Base-by-base conservation (phyloP, 805 yeast genomes). In the Candida fluviatilis region DNA sequence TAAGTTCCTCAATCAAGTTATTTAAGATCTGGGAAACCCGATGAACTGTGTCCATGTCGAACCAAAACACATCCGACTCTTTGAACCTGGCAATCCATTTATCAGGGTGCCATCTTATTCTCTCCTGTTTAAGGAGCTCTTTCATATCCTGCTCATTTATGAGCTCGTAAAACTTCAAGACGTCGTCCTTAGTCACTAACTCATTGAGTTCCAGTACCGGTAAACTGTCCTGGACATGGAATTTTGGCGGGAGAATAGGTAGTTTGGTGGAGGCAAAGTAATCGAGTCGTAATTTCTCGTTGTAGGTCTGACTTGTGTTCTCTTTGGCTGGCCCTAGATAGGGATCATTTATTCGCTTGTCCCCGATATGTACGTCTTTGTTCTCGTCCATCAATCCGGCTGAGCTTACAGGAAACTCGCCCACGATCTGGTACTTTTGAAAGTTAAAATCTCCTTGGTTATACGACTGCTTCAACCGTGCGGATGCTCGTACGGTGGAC, bases 51-150 rank as follows among this genome's bases (percentile, higher is more conserved):
- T 58, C 58, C 46, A 42, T 39, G 39, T 58, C 60, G 36, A 58
- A 42, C 4, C 37, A 44, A 35, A 15, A 33, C 48, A 11, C 15
- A 26, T 18, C 4, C 5, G 17, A 18, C 17, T 35, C 39, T 12
- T 54, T 42, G 3, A 64, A 49, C 27, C 51, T 52, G 8, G 54
- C 51, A 8, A 53, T 49, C 80, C 82, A 74, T 49, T 71, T 73
- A 50, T 82, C 89, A 1, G 89, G 89, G 52, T 82, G 89, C 88
- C 88, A 82, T 43, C 75, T 57, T 4, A 81, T 54, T 38, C 88
- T 54, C 47, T 82, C 88, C 19, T 41, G 47, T 41, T 71, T 76
- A 4, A 66, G 35, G 13, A 65, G 41, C 1, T 49, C 57, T 2
- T 42, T 12, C 18, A 60, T 28, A 27, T 50, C 36, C 0, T 43